Evolutionary conservation across 1,139 yeast genomes (phyloP).

Genomic region (Hemisphaericaspora subhashii): DNA sequence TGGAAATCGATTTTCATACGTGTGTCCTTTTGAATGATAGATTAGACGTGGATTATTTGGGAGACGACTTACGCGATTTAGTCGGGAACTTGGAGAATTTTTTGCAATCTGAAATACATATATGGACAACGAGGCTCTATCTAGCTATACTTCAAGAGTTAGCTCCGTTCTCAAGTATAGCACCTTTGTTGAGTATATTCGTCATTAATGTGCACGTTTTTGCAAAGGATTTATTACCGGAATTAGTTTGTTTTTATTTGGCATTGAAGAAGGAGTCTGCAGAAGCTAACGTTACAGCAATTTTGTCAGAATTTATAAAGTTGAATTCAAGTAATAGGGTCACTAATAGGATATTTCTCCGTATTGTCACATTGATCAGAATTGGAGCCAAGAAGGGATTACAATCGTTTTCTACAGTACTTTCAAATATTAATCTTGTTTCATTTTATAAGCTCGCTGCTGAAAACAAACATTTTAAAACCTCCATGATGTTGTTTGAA

Average conservation of each 20-base stretch:
- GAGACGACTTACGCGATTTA: constrained; percentile 16
- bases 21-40: constrained; percentile 32
- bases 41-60: constrained; percentile 18
- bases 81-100: constrained; percentile 12
- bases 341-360: constrained; percentile 31
- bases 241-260: constrained; percentile 25
- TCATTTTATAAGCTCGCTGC: constrained; percentile 37
- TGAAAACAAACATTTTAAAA: constrained; percentile 33
- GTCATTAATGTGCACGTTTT: constrained; percentile 23
- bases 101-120: constrained; percentile 12
- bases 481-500: constrained; percentile 59
- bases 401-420: constrained; percentile 34
- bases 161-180: constrained; percentile 20
- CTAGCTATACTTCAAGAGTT: constrained; percentile 37
- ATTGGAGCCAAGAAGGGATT: constrained; percentile 38
- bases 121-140: constrained; percentile 34
- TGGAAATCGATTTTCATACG: constrained; percentile 34
- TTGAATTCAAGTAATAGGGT: constrained; percentile 13
- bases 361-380: constrained; percentile 44
- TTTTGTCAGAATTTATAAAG: constrained; percentile 16
- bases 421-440: constrained; percentile 31
- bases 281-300: constrained; percentile 12
- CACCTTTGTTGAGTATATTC: constrained; percentile 27
- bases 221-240: constrained; percentile 26
- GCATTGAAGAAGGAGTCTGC: constrained; percentile 14